Conservation (phyloP, 2,329 filamentous ascomycete species). For the Arthroderma sp. region DNA sequence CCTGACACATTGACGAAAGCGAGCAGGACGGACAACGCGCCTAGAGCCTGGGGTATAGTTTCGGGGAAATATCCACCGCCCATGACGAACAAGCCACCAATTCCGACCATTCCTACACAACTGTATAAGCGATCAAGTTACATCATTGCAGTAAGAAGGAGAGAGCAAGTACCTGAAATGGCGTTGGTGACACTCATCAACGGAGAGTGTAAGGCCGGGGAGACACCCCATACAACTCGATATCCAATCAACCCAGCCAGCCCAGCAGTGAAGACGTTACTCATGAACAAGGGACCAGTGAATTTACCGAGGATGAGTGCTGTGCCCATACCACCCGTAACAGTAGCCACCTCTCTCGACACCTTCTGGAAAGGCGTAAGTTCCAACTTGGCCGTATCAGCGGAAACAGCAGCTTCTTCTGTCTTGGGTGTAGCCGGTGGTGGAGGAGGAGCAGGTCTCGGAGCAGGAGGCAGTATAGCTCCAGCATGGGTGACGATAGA, state of each 20-base stretch:
- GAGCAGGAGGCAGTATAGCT: conserved; percentile 61
- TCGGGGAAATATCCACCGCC: conserved; percentile 67
- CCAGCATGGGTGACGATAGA: conserved; percentile 73
- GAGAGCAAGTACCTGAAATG: conserved; percentile 53
- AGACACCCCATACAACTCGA: conserved; percentile 76
- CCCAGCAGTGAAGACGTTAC: conserved; percentile 73
- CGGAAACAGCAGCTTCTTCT: conserved; percentile 23
- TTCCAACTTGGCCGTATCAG: conserved; percentile 49
- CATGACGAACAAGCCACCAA: conserved; percentile 80
- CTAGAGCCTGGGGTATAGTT: conserved; percentile 67
- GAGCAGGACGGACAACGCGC: conserved; percentile 66
- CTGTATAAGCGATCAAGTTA: conserved; percentile 13
- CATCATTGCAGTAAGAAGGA: background rate
- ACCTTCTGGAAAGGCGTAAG: conserved; percentile 74
- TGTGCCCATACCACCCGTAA: conserved; percentile 67
- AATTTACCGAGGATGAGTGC: conserved; percentile 66
- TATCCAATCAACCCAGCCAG: conserved; percentile 79
- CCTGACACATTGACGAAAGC: conserved; percentile 83
- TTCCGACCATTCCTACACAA: conserved; percentile 60
- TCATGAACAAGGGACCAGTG: conserved; percentile 76
- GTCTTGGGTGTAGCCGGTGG: conserved; percentile 35
- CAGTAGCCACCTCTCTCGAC: conserved; percentile 58
- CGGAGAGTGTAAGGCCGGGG: conserved; percentile 71
- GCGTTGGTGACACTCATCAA: conserved; percentile 91
- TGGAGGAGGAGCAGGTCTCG: conserved; percentile 52